A percentile compares a stretch with the other conserved stretches of the same genome.
Conservation (phyloP, 768 basidiomycete genomes). For the Lactarius vividus region DNA sequence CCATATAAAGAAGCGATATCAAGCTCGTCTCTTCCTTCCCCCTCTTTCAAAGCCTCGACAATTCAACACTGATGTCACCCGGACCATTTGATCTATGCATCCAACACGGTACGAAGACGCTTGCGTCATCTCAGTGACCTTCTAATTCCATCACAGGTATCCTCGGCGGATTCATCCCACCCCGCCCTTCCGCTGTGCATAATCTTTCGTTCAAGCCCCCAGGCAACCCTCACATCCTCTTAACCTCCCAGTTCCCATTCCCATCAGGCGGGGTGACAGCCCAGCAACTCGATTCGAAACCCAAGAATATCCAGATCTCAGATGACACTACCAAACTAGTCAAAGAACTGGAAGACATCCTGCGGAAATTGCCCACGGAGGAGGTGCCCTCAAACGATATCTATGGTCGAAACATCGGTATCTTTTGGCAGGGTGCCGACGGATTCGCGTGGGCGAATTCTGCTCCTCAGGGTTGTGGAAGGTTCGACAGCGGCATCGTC, state of each 20-base stretch:
- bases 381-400: conserved; percentile 60
- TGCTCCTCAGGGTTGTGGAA: conserved; percentile 58
- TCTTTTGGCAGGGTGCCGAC: conserved; percentile 55
- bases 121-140: neutral
- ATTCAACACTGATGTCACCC: conserved; percentile 44
- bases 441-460: conserved; percentile 59
- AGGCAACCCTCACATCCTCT: conserved; percentile 39
- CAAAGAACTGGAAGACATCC: conserved; percentile 56
- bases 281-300: conserved; percentile 39
- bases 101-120: conserved; percentile 50
- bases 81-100: conserved; percentile 55
- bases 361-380: conserved; percentile 58
- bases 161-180: conserved; percentile 70
- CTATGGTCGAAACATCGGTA: conserved; percentile 67
- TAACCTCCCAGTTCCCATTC: conserved; percentile 49
- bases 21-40: neutral
- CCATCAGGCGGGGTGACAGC: conserved; percentile 51
- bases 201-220: conserved; percentile 45
- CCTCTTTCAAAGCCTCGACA: conserved; percentile 11
- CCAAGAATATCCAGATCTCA: conserved; percentile 43
- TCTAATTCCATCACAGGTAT: conserved; percentile 50
- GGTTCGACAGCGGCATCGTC: conserved; percentile 46
- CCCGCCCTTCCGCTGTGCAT: conserved; percentile 56
- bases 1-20: neutral
- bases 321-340: conserved; percentile 42